These are phyloP conservation scores for Daldinia caldariorum DNA, from an alignment of 495 filamentous ascomycete genomes.

Conservation along the genomic window DNA sequence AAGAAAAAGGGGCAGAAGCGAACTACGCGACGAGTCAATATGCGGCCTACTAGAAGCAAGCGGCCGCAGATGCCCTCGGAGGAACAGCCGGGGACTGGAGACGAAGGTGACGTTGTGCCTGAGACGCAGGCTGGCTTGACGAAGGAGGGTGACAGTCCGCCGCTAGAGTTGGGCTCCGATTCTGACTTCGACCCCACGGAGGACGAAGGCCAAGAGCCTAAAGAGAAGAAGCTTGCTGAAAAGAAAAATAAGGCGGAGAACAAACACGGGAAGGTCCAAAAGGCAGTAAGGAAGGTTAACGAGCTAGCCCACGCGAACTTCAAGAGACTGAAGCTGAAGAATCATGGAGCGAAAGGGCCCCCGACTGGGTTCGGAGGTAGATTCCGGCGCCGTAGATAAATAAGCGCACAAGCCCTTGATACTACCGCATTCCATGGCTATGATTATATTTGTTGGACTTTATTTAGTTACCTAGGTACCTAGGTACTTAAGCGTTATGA, in stretches of 20 bases:
- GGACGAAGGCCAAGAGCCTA: constrained; percentile 51
- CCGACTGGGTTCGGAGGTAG: constrained; percentile 53
- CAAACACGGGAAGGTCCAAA: constrained; percentile 64
- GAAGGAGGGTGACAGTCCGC: constrained; percentile 32
- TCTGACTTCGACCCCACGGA: constrained; percentile 34
- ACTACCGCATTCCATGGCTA: not conserved
- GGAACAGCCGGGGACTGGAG: constrained; percentile 31
- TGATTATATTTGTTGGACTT: not conserved
- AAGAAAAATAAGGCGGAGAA: constrained; percentile 49
- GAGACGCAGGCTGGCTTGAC: constrained; percentile 57
- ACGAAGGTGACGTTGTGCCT: constrained; percentile 47
- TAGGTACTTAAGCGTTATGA: not conserved
- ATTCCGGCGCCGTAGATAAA: constrained; percentile 55
- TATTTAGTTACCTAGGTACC: not conserved
- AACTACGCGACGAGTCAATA: constrained; percentile 79
- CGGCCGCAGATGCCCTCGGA: constrained; percentile 52
- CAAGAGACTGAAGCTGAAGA: constrained; percentile 79
- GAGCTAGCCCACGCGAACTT: constrained; percentile 85
- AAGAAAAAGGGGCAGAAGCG: constrained; percentile 96
- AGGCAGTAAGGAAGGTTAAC: constrained; percentile 71
- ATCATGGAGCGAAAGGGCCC: constrained; percentile 64
- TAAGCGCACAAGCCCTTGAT: not conserved
- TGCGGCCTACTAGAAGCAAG: constrained; percentile 62
- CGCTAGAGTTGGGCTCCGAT: constrained; percentile 37
- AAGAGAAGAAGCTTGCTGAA: constrained; percentile 47